Base-by-base conservation (phyloP, 176 grass and related monocot species). In the Lolium perenne region DNA sequence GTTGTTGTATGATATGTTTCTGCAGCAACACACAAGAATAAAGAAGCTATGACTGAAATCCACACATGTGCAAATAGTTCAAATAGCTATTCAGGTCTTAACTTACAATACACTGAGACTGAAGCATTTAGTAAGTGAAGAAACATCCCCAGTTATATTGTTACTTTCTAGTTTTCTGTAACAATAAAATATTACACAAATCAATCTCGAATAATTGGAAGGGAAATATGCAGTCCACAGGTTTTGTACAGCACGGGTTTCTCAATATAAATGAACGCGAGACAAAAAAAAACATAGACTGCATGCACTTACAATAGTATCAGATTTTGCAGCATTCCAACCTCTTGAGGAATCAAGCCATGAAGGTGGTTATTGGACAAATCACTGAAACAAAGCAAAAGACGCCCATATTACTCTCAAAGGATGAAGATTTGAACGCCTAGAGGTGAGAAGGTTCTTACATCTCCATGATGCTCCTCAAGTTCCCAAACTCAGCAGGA, bases 391-490 rank as follows among this genome's bases (percentile, higher is more conserved):
- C 47, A 83, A 80, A 9, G 77, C 17, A 53, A 29, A 80, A 88
- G 23, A 35, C 64, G 45, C 65, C 23, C 58, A 57, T 1, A 16
- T 84, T 84, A 63, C 43, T 72, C n/a, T 38, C 80, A 49, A 69
- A 74, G 23, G 60, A 58, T 80, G 80, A 10, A 71, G 4, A 79
- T 71, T 48, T 71, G 10, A 46, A 1, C 29, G 20, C 22, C 22
- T 64, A 64, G 8, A 63, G 41, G 41, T 48, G 9, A 29, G 15
- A 75, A 62, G 23, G 55, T 66, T 51, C 88, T 91, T 92, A 97
- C 97, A 99, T 99, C 89, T 99, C 94, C 92, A 91, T 88, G 78
- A 99, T 91, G 84, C 97, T 99, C 84, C 94, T 93, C 80, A 99
- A 89, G 65, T 97, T 94, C 43, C 92, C 97, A 90, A 99, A 87